Percentiles rank a stretch among this genome's conserved stretches.
Evolutionary conservation across 345 rosid species (phyloP).

Genomic region (Reutealis trisperma): DNA sequence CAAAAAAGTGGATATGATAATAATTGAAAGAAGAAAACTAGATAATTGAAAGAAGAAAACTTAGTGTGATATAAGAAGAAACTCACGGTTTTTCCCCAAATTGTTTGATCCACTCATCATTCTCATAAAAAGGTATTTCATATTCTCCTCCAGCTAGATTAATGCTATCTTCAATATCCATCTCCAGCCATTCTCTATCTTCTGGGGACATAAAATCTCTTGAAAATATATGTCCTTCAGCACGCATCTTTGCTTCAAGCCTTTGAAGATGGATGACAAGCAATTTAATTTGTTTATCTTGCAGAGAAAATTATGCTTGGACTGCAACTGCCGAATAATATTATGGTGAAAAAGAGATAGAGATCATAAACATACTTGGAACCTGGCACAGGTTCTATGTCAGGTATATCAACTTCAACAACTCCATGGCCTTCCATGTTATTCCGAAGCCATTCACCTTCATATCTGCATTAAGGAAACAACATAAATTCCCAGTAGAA

Average conservation of each 20-base stretch:
- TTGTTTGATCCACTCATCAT: constrained; percentile 65
- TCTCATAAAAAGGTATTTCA: constrained; percentile 76
- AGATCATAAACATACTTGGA: constrained; percentile 62
- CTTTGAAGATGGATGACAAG: constrained; percentile 36
- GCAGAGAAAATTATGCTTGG: neutral
- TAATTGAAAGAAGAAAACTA: too few species aligned
- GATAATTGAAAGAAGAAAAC: neutral
- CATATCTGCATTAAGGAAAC: constrained; percentile 55
- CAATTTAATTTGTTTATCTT: constrained; percentile 15
- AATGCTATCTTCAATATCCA: constrained; percentile 85
- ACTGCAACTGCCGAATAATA: constrained; percentile 4
- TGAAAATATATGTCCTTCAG: constrained; percentile 75
- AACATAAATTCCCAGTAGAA: neutral
- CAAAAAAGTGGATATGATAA: neutral
- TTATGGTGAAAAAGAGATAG: constrained; percentile 4
- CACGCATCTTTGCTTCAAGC: constrained; percentile 92
- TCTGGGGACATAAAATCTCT: constrained; percentile 84
- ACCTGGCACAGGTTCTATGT: constrained; percentile 84
- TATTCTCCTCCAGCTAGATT: constrained; percentile 46
- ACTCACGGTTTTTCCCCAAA: constrained; percentile 88
- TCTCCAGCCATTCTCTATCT: constrained; percentile 90
- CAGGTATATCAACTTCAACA: constrained; percentile 89
- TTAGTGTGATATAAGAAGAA: constrained; percentile 5
- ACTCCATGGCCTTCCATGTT: constrained; percentile 91
- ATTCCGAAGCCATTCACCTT: constrained; percentile 96